Evolutionary conservation across 495 filamentous ascomycete genomes (phyloP), one percentile per base, ranked within the genome.

Genomic region (Xylaria grammica): DNA sequence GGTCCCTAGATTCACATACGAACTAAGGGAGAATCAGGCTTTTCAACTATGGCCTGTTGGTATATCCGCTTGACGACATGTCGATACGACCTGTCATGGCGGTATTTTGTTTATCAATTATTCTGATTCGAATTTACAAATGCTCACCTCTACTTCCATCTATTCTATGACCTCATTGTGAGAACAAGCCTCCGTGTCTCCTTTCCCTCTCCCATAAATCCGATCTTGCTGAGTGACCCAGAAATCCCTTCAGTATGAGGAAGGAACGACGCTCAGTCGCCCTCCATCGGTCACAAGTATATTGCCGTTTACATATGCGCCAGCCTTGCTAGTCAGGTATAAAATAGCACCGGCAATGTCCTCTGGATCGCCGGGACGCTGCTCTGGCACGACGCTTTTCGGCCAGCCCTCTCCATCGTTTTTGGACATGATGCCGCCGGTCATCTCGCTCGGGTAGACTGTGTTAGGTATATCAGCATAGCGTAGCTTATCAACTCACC

Each of bases 401-500:
- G 78, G 73, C 66, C 80, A 81, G 22, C 71, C 76, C 2, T 75
- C 75, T 34, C 75, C 34, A 62, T 65, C 13, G 13, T 38, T 10
- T 42, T 42, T 1, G 46, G 70, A 4, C 42, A 26, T 57, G 15
- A 77, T n/a, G 36, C 56, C 55, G n/a, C 50, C 59, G 6, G 84
- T 78, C 81, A 87, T 82, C 22, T 87, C 84, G 6, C 81, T 82
- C 0, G 79, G 75, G 69, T 78, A 89, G 32, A 85, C 79, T 80
- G 52, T 22, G 10, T 55, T 10, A 10, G n/a, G 26, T 26, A 30
- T 20, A 30, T 51, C 26, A 51, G 26, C 48, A 48, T 26, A 3
- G 3, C 4, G 13, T 42, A 9, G 40, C n/a, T n/a, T n/a, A n/a
- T n/a, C n/a, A 9, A 42, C 40, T 42, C 40, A 6, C 40, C 17